Base-by-base conservation (phyloP, 1,139 yeast genomes). In the Debaryomyces sp. region DNA sequence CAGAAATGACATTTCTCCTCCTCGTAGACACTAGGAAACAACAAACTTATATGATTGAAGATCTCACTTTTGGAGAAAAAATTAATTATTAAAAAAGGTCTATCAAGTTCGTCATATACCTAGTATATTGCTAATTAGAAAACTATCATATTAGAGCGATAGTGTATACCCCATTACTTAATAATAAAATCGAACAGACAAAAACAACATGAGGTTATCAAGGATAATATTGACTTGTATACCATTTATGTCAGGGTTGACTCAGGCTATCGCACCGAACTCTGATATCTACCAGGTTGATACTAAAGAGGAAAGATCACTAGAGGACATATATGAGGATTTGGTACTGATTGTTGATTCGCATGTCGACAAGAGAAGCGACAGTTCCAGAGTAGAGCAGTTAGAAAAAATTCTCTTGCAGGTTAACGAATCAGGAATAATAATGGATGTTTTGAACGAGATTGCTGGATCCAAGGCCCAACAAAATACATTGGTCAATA, bases 391-490 rank as follows among this genome's bases (percentile, higher is more conserved):
- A 9, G 53, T 60, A 5, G 54, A 54, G 26, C 57, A 63, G 10
- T 51, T 70, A 3, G 66, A 61, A 46, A 44, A 54, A 2, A 47
- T 71, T 12, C 47, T 72, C 10, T 34, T 50, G n/a, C 42, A 59
- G 2, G 57, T 70, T 13, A 64, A 62, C 48, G 48, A 57, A 21
- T 70, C 77, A 1, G 73, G 71, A 1, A 49, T 74, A 10, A 53
- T 75, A 18, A 54, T 60, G 18, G 62, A 63, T 24, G 56, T 70
- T 6, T 53, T 75, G 40, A 62, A 66, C 42, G 68, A 62, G 41
- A 59, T 73, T 4, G 74, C 78, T 0, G 54, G 48, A 10, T 54
- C 59, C 7, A 52, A 59, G 33, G 36, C 54, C 29, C 50, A 63
- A 41, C 60, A 68, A 50, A 61, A 66, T 44, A 56, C 50, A 30